Conservation (phyloP, 1,139 yeast species). For the Geotrichum candidum region DNA sequence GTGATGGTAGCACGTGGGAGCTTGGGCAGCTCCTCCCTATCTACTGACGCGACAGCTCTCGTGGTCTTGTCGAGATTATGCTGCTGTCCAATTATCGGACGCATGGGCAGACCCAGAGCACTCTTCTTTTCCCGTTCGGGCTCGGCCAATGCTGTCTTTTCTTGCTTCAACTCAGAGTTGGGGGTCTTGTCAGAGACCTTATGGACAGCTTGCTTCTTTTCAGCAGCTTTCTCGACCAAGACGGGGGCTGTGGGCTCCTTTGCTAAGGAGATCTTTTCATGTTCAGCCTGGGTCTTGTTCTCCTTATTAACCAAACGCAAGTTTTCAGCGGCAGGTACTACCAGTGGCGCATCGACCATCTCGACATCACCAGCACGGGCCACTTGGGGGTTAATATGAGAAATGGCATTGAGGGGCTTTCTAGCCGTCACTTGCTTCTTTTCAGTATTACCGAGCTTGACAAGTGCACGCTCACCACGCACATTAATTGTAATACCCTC, state of each 20-base stretch:
- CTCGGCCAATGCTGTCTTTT: background rate
- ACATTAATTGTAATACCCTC: constrained; percentile 57
- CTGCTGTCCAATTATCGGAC: too few relatives aligned
- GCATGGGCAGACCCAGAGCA: too few relatives aligned
- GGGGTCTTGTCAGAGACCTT: background rate
- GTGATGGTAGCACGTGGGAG: too few relatives aligned
- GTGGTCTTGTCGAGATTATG: too few relatives aligned
- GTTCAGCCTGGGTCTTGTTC: too few relatives aligned
- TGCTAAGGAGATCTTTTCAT: background rate
- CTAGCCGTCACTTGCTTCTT: background rate
- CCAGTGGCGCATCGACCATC: background rate
- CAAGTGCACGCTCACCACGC: constrained; percentile 51
- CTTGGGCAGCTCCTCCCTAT: too few relatives aligned
- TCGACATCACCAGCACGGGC: background rate
- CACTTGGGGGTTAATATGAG: background rate
- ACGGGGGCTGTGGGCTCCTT: background rate
- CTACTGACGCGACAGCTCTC: too few relatives aligned
- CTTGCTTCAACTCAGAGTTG: background rate
- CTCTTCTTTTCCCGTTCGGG: too few relatives aligned
- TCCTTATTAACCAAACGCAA: too few relatives aligned
- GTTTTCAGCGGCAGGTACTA: background rate
- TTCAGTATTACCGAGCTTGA: constrained; percentile 46
- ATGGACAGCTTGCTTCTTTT: background rate
- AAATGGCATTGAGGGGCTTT: background rate
- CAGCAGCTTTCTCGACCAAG: background rate